Evolutionary conservation across 2,329 filamentous ascomycete genomes (phyloP).

Genomic region (Akanthomyces dipterigenus): DNA sequence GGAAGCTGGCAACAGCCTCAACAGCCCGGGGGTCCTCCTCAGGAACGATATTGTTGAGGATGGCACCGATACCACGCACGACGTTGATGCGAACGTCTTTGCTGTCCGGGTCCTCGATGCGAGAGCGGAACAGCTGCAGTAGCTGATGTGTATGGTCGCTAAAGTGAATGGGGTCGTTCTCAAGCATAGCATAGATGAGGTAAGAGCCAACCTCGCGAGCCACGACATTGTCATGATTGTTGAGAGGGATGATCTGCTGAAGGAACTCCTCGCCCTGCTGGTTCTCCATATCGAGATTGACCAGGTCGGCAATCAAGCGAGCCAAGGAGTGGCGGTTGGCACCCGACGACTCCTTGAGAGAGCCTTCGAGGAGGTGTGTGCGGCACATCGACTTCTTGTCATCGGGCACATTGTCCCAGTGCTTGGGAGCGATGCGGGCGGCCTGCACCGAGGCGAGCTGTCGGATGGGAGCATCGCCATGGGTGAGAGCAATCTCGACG

Average conservation of each 20-base stretch:
- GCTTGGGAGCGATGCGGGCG: conserved; percentile 72
- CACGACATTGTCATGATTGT: conserved; percentile 64
- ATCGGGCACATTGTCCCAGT: conserved; percentile 70
- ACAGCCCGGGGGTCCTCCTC: conserved; percentile 75
- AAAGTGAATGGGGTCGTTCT: conserved; percentile 80
- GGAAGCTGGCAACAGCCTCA: conserved; percentile 67
- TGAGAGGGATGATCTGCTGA: conserved; percentile 70
- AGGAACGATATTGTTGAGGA: conserved; percentile 80
- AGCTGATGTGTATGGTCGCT: conserved; percentile 73
- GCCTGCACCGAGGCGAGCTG: conserved; percentile 91
- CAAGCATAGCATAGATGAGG: conserved; percentile 86
- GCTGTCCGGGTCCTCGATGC: conserved; percentile 85
- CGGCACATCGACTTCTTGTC: conserved; percentile 76
- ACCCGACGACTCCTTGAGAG: conserved; percentile 69
- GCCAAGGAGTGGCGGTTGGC: conserved; percentile 80
- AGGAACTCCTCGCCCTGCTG: conserved; percentile 81
- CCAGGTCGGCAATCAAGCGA: conserved; percentile 80
- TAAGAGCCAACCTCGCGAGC: conserved; percentile 89
- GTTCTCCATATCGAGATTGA: conserved; percentile 66
- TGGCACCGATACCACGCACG: conserved; percentile 78
- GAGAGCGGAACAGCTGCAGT: conserved; percentile 76
- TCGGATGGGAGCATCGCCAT: conserved; percentile 65
- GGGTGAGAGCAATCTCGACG: conserved; percentile 79
- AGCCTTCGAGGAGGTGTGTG: conserved; percentile 75
- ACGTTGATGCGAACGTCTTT: conserved; percentile 92